Percentiles rank a stretch among this genome's conserved stretches.
These are phyloP conservation scores for Apiotrichum laibachii DNA, from an alignment of 1,284 basidiomycete genomes.

Conservation along the genomic window DNA sequence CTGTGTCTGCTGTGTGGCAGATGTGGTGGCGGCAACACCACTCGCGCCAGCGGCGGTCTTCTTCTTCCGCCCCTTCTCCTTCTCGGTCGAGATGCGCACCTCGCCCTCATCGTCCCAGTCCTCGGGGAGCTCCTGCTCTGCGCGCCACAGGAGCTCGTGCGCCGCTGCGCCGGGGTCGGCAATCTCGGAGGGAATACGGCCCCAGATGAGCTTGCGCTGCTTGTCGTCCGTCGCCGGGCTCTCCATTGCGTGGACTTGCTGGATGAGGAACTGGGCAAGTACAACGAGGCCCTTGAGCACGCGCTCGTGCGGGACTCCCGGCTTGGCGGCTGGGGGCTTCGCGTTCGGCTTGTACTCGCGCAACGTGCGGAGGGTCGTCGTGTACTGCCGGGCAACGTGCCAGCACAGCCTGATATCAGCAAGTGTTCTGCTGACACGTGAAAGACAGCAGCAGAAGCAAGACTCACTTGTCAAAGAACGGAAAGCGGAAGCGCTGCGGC, in stretches of 20 bases:
- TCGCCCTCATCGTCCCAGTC: slow-evolving; percentile 66
- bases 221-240: slow-evolving; percentile 53
- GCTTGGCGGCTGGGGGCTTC: not conserved
- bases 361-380: slow-evolving; percentile 66
- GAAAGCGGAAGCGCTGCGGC: slow-evolving; percentile 91
- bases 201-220: slow-evolving; percentile 69
- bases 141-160: slow-evolving; percentile 76
- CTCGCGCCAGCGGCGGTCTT: not conserved
- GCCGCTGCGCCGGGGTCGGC: slow-evolving; percentile 73
- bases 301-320: slow-evolving; percentile 49
- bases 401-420: slow-evolving; percentile 66
- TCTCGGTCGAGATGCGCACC: slow-evolving; percentile 33
- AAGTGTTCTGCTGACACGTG: too few relatives aligned
- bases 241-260: slow-evolving; percentile 68
- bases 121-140: slow-evolving; percentile 63
- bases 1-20: not conserved
- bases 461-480: slow-evolving; percentile 71
- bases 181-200: slow-evolving; percentile 73
- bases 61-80: slow-evolving; percentile 6
- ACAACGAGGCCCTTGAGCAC: slow-evolving; percentile 68
- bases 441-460: not conserved
- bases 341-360: slow-evolving; percentile 56
- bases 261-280: slow-evolving; percentile 74
- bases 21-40: not conserved
- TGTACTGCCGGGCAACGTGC: slow-evolving; percentile 79